phyloP scores from a whole-genome alignment of 139 green algal genomes.

The Tetraselmis striata region DNA sequence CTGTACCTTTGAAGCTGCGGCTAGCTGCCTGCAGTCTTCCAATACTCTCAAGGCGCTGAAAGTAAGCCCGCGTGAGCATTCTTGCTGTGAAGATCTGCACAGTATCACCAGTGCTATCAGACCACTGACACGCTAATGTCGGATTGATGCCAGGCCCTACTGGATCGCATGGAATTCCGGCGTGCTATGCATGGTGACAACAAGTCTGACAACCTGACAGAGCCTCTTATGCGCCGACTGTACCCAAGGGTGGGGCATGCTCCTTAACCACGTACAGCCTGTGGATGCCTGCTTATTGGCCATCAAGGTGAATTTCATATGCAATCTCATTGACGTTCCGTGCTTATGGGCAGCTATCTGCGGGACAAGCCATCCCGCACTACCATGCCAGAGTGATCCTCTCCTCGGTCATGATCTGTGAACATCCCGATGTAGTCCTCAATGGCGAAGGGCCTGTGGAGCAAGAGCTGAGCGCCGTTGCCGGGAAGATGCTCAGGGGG shows the following conservation, averaged over 20 bases:
- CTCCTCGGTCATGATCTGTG: neutral
- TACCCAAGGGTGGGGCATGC: neutral
- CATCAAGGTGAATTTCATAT: no score
- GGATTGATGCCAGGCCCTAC: neutral
- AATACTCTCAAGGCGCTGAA: neutral
- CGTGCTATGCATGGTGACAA: neutral
- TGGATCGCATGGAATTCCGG: neutral
- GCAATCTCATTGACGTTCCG: no score
- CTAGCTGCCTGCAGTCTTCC: neutral
- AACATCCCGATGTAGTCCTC: neutral
- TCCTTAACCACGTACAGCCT: no score
- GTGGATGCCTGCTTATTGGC: no score
- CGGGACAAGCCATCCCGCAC: neutral
- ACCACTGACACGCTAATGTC: no score
- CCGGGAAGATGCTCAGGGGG: neutral
- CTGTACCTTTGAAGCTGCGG: neutral
- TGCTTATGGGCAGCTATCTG: neutral
- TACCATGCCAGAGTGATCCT: neutral
- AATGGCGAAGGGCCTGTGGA: neutral
- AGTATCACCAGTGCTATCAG: no score
- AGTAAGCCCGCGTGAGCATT: no score
- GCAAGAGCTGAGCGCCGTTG: neutral
- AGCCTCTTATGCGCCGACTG: neutral
- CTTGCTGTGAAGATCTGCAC: no score
- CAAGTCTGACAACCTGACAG: neutral